Base-by-base conservation (phyloP, 345 rosid species). In the Populus euphratica region DNA sequence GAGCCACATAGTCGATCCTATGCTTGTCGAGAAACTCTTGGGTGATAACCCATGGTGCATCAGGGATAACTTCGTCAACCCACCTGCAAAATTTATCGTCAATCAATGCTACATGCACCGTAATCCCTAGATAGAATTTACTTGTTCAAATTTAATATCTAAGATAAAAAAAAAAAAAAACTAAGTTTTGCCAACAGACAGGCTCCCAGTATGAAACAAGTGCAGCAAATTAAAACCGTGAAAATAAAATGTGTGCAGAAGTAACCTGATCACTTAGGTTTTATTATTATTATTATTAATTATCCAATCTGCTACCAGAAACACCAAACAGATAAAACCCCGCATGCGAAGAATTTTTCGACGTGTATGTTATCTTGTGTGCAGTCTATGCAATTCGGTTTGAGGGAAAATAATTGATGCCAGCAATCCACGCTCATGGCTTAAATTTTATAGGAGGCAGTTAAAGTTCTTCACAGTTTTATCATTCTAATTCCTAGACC, bases 61-160 rank as follows among this genome's bases (percentile, higher is more conserved):
- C 89, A 69, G 91, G 89, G 35, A 91, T 89, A 35, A 91, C 95
- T 85, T 91, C 95, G 76, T 91, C 93, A 17, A 89, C 93, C 91
- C 93, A 91, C 79, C 93, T 91, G 74, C 77, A 78, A 31, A 12
- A 65, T 35, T 11, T 23, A 23, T 23, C 36, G 18, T 62, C 43
- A 36, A 44, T 7, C 35, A 73, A 27, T 21, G 11, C 18, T 65
- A 38, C 67, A 73, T 5, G 47, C 68, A 61, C 47, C 43, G 21
- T 21, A 41, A 8, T 36, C 29, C 14, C 72, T 50, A 43, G 5
- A 66, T 17, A 56, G 20, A 41, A 10, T 33, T 25, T 33, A 10
- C 13, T 65, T 11, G 23, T 36, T 29, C 49, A 63, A 31, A 69
- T n/a, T 41, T 33, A 14, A 35, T 63, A 23, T 63, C 67, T 16